phyloP scores from a whole-genome alignment of 805 yeast genomes.

The Schwanniomyces yamadae region DNA sequence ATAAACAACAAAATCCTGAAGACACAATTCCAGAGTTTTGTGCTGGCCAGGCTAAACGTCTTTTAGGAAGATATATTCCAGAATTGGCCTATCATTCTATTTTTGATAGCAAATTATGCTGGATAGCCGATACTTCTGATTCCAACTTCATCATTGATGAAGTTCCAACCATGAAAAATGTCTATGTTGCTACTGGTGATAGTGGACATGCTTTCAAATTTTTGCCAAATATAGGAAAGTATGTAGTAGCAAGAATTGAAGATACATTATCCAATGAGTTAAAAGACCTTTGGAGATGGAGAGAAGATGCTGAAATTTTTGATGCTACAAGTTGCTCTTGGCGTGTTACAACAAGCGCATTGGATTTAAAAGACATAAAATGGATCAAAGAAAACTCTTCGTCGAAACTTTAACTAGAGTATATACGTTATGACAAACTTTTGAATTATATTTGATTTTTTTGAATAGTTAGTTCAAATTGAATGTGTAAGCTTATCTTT shows the following conservation, averaged over 20 bases:
- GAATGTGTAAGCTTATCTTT: no score
- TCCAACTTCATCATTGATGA: conserved; percentile 32
- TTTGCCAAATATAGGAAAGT: conserved; percentile 33
- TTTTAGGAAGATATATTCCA: conserved; percentile 36
- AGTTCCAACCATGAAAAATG: conserved; percentile 25
- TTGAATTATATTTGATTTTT: no score
- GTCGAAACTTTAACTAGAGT: no score
- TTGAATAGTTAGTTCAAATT: no score
- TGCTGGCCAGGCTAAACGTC: conserved; percentile 18
- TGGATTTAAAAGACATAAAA: no score
- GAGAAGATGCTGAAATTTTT: no score
- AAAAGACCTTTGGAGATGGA: conserved; percentile 1
- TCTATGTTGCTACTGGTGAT: conserved; percentile 36
- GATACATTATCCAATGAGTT: not conserved
- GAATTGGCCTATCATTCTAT: conserved; percentile 30
- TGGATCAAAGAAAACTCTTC: no score
- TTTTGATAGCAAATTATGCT: conserved; percentile 17
- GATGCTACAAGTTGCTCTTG: no score
- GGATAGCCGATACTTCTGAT: no score
- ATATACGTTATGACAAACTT: no score
- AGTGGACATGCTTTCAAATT: conserved; percentile 41
- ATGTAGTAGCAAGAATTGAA: conserved; percentile 5
- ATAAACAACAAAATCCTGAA: conserved; percentile 19
- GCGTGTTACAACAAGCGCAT: no score
- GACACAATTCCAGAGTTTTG: conserved; percentile 35